Evolutionary conservation across 108 stramenopile species (phyloP), one percentile per base, ranked within the genome.

Genomic region (Bacterosira constricta): DNA sequence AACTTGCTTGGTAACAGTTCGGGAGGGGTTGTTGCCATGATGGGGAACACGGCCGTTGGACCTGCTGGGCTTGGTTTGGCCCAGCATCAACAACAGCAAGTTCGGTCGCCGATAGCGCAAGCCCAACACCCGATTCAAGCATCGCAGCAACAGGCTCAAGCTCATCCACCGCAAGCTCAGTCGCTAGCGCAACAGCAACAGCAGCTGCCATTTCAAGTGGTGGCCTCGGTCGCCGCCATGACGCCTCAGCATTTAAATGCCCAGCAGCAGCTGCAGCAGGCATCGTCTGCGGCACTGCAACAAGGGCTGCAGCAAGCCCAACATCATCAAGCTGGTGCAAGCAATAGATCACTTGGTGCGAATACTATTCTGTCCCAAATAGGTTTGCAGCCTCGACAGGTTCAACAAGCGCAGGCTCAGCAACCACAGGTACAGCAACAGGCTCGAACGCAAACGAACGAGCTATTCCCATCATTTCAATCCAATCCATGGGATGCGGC

Each of bases 51-150:
- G n/a, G n/a, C n/a, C n/a, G n/a, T n/a, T n/a, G n/a, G 4, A 5
- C 13, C 17, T 21, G 41, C 39, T 4, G 37, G 37, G 12, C 57
- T 36, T 30, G 37, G 41, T 12, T 44, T 44, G 45, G 46, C 47
- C 15, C 42, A 46, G 47, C 63, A 50, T 18, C 45, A 65, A 32
- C 26, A 30, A 30, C 41, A 65, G 26, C 45, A 65, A 9, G 12
- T 7, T 49, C 30, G 20, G 42, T 4, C 11, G 63, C 30, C 17
- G 17, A 61, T 34, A 4, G 49, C n/a, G 60, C 59, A 27, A 49
- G 39, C 53, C 10, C 80, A 72, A 63, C 69, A 66, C 34, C 75
- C 77, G 13, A 66, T 66, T 13, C 72, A 64, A 47, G 46, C 71
- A 15, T 21, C 63, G 12, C 61, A 64, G 10, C 81, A 82, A 52